Evolutionary conservation across 2,329 filamentous ascomycete genomes (phyloP).

Genomic region (Pleomassaria siparia): DNA sequence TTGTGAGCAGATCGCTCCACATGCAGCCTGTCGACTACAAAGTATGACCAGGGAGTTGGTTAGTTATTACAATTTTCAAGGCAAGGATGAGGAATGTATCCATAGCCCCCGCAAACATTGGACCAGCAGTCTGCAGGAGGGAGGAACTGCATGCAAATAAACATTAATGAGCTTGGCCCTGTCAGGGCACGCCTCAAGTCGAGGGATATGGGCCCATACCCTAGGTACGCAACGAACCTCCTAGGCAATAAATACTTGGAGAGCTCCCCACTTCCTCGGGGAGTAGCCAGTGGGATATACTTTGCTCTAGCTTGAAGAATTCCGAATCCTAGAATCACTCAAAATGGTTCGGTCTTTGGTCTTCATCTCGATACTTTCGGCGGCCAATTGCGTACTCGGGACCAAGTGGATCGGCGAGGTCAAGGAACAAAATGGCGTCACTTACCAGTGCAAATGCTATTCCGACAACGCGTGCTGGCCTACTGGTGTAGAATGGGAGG

Average conservation of each 20-base stretch:
- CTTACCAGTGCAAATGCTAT: slow-evolving; percentile 41
- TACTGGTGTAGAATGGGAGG: slow-evolving; percentile 24
- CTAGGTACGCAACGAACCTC: background rate
- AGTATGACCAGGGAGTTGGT: too few species aligned
- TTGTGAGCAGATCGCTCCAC: background rate
- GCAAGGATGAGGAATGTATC: slow-evolving; percentile 9
- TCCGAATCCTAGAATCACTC: background rate
- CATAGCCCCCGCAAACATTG: slow-evolving; percentile 4
- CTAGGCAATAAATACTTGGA: slow-evolving; percentile 10
- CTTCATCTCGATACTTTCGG: slow-evolving; percentile 24
- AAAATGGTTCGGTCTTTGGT: slow-evolving; percentile 27
- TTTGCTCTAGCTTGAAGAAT: slow-evolving; percentile 3
- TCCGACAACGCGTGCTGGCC: slow-evolving; percentile 39
- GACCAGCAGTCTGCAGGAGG: slow-evolving; percentile 3
- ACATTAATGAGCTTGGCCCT: slow-evolving; percentile 14
- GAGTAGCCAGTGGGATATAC: slow-evolving; percentile 1
- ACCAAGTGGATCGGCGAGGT: slow-evolving; percentile 34
- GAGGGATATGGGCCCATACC: background rate
- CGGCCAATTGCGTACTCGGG: slow-evolving; percentile 16
- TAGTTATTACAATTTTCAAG: too few species aligned
- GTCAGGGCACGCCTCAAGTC: slow-evolving; percentile 7
- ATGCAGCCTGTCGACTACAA: too few species aligned
- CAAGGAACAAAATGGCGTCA: slow-evolving; percentile 23
- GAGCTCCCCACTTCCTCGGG: slow-evolving; percentile 2
- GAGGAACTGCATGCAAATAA: slow-evolving; percentile 6